Evolutionary conservation across 1,284 basidiomycete genomes (phyloP).

Genomic region (Laetiporus sulphureus): DNA sequence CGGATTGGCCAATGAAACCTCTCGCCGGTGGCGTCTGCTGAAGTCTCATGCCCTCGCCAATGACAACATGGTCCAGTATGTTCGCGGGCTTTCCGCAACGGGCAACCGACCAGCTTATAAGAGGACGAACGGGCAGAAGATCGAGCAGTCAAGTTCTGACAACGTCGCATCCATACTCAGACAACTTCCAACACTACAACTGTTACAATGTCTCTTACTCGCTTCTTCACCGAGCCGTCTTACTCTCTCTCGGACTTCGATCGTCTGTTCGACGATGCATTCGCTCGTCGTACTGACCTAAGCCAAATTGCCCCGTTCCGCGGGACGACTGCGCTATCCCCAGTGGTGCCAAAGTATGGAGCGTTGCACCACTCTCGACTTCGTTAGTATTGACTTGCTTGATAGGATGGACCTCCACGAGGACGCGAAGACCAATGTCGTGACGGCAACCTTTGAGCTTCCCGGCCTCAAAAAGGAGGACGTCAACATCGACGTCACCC

Average conservation of each 20-base stretch:
- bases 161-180: too few relatives aligned
- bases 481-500: conserved; percentile 35
- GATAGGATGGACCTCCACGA: conserved; percentile 45
- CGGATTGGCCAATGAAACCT: too few relatives aligned
- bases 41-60: too few relatives aligned
- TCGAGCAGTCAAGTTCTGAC: too few relatives aligned
- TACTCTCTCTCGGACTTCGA: conserved; percentile 34
- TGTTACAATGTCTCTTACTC: conserved; percentile 8
- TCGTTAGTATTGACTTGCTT: conserved; percentile 1
- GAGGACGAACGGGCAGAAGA: too few relatives aligned
- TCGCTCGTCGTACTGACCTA: conserved; percentile 1
- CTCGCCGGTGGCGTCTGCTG: too few relatives aligned
- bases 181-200: too few relatives aligned
- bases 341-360: conserved; percentile 24
- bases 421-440: conserved; percentile 30
- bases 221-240: conserved; percentile 29
- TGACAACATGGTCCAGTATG: too few relatives aligned
- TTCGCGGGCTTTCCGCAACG: too few relatives aligned
- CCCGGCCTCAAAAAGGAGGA: conserved; percentile 39
- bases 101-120: too few relatives aligned
- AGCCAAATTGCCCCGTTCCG: conserved; percentile 1
- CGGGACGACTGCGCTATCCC: not conserved
- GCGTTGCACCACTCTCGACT: not conserved
- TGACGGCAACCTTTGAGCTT: conserved; percentile 43
- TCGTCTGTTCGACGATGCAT: conserved; percentile 32